phyloP scores from a whole-genome alignment of 371 early-diverging fungal species.

The Furculomyces boomerangus region DNA sequence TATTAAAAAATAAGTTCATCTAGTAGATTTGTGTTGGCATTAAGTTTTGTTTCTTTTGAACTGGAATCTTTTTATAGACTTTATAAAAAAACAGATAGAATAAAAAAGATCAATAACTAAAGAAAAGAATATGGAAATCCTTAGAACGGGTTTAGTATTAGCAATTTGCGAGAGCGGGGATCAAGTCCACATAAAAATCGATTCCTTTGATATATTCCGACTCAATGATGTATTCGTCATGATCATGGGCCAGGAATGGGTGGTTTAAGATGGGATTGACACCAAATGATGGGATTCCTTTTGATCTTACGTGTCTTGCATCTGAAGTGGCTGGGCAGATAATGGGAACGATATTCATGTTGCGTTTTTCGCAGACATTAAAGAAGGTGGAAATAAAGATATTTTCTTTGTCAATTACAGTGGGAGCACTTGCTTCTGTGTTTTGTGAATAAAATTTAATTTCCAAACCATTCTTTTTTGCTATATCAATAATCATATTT shows the following conservation, averaged over 20 bases:
- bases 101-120: no score
- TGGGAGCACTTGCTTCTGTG: constrained; percentile 25
- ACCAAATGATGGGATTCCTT: constrained; percentile 52
- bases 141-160: no score
- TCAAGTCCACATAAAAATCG: constrained; percentile 34
- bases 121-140: no score
- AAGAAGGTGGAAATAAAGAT: constrained; percentile 20
- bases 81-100: no score
- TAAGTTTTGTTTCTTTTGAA: no score
- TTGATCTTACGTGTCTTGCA: constrained; percentile 45
- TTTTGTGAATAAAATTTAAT: constrained; percentile 36
- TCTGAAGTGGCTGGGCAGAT: constrained; percentile 66
- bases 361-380: neutral
- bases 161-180: constrained; percentile 21
- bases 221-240: constrained; percentile 58
- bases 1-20: no score
- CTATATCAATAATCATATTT: constrained; percentile 29
- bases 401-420: constrained; percentile 29
- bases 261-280: constrained; percentile 47
- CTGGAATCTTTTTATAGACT: no score
- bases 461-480: constrained; percentile 25
- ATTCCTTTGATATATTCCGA: constrained; percentile 42
- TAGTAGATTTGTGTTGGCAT: no score
- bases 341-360: constrained; percentile 27
- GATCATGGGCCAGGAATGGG: constrained; percentile 56